Evolutionary conservation across 208 protist genomes (phyloP), one percentile per base, ranked within the genome.

Genomic region (Trypanosoma boissoni): DNA sequence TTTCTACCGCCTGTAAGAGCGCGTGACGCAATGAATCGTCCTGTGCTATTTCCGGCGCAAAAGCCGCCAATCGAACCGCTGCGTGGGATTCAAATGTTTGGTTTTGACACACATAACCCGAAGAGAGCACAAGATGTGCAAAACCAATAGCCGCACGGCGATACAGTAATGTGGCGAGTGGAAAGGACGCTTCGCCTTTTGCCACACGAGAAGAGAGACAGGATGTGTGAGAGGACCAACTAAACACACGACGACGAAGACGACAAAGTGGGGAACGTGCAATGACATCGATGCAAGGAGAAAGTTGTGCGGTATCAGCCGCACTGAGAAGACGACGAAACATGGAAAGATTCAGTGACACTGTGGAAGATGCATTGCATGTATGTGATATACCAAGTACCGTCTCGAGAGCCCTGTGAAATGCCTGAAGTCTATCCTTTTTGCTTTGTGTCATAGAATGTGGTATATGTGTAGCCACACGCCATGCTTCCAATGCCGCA

Each of bases 241-340:
- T n/a, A n/a, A n/a, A n/a, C n/a, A n/a, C n/a, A n/a, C n/a, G n/a
- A n/a, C n/a, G n/a, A n/a, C n/a, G n/a, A n/a, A n/a, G n/a, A n/a
- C n/a, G n/a, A n/a, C n/a, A n/a, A n/a, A n/a, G n/a, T n/a, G 8
- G 16, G 31, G 61, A 49, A 6, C 43, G 23, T 3, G 63, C 60
- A 26, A 72, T 67, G 12, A 68, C 56, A 51, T 65, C 67, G 18
- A 73, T 31, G 10, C 8, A 41, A 2, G 59, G 53, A 27, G 16
- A 49, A 26, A 72, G 63, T 3, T 45, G 54, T 9, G 74, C 50
- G 56, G 66, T 39, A 34, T 43, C n/a, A n/a, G 43, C 37, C 2
- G 77, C 61, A 4, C 32, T 57, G 6, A 68, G 44, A 34, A 80
- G 51, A 18, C 61, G 64, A 23, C 41, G 21, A 2, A 80, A n/a